Evolutionary conservation across 768 basidiomycete genomes (phyloP).

Genomic region (Vishniacozyma victoriae): DNA sequence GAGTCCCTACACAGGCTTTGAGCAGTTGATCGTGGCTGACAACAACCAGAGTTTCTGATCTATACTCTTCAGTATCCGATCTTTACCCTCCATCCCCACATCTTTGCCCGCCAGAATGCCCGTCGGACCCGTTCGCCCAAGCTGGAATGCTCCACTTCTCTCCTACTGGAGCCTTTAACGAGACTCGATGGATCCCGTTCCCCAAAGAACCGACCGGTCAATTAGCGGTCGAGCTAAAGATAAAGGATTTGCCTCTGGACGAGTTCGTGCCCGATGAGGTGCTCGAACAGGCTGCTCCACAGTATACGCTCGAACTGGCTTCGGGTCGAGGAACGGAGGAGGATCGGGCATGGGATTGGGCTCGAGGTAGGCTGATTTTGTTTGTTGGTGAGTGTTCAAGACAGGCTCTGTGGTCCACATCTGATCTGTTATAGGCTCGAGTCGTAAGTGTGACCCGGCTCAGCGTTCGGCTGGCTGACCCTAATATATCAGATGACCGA

Average conservation of each 20-base stretch:
- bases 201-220: not conserved
- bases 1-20: no score
- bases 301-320: conserved; percentile 1
- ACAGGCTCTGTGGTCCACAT: no score
- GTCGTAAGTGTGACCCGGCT: no score
- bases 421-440: no score
- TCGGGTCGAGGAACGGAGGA: conserved; percentile 4
- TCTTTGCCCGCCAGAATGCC: conserved; percentile 3
- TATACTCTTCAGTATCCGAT: not conserved
- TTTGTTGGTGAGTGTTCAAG: conserved; percentile 20
- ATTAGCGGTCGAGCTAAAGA: not conserved
- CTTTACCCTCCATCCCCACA: not conserved
- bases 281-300: not conserved
- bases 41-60: no score
- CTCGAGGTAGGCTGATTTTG: conserved; percentile 11
- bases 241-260: not conserved
- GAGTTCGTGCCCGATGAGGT: not conserved
- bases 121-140: conserved; percentile 17
- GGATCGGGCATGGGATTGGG: conserved; percentile 6
- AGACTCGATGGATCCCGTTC: conserved; percentile 27
- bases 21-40: no score
- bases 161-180: conserved; percentile 2
- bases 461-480: no score
- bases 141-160: conserved; percentile 19
- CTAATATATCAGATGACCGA: no score